phyloP scores from a whole-genome alignment of 805 yeast genomes.

The Candida fluviatilis region DNA sequence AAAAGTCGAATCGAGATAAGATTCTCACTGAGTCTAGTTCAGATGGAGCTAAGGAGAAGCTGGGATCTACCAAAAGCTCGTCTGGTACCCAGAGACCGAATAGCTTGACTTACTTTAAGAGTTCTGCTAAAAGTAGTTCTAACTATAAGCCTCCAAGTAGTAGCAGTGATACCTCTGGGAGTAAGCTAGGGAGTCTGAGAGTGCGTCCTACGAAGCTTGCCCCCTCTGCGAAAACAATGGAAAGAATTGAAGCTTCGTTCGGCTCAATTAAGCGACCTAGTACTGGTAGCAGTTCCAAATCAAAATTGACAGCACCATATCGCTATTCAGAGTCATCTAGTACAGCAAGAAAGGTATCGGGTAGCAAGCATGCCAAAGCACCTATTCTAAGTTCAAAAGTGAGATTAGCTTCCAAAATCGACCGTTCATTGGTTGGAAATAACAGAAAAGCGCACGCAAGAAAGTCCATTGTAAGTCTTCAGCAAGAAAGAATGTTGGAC shows the following conservation, averaged over 20 bases:
- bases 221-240: background rate
- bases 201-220: background rate
- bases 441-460: background rate
- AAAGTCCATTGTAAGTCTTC: background rate
- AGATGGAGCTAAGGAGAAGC: background rate
- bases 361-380: background rate
- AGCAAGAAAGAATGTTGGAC: background rate
- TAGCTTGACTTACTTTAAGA: too few species aligned
- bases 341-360: background rate
- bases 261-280: background rate
- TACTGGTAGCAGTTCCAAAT: too few species aligned
- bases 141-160: background rate
- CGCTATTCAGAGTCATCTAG: too few species aligned
- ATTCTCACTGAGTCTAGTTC: background rate
- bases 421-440: background rate
- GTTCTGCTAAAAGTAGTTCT: too few species aligned
- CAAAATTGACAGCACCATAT: too few species aligned
- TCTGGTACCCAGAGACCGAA: too few species aligned
- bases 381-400: background rate
- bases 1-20: constrained; percentile 6
- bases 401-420: constrained; percentile 1
- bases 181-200: too few species aligned
- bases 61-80: too few species aligned
- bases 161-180: background rate
- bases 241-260: background rate